Evolutionary conservation across 140 eudicot species (phyloP).

Genomic region (Eryngium alpinum): DNA sequence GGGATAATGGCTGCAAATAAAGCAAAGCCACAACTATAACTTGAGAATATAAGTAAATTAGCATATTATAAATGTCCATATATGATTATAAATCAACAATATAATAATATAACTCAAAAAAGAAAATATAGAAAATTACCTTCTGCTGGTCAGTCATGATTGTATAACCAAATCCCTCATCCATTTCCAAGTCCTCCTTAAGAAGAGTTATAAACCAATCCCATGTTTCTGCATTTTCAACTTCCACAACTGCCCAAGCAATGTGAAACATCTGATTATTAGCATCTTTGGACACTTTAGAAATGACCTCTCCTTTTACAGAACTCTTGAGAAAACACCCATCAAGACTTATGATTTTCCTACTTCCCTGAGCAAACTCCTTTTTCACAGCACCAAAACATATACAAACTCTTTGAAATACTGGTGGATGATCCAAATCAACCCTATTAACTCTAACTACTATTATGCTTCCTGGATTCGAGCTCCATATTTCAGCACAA

Average conservation of each 20-base stretch:
- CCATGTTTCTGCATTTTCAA: not conserved
- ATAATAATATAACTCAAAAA: too few species aligned
- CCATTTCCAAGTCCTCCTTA: not conserved
- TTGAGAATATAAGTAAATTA: constrained; percentile 43
- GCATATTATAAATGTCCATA: too few species aligned
- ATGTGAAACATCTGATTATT: not conserved
- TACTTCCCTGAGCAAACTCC: too few species aligned
- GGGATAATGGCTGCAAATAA: constrained; percentile 37
- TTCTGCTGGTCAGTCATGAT: not conserved
- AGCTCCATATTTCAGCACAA: too few species aligned
- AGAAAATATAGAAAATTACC: too few species aligned
- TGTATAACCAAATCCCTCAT: not conserved
- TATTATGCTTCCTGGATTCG: too few species aligned
- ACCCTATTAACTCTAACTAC: too few species aligned
- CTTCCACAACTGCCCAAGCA: not conserved
- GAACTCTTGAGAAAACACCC: not conserved
- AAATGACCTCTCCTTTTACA: not conserved
- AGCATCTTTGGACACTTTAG: not conserved
- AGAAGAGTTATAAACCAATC: not conserved
- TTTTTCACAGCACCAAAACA: too few species aligned
- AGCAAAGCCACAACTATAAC: constrained; percentile 40
- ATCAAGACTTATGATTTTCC: not conserved
- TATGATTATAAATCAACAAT: too few species aligned
- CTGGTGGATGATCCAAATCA: too few species aligned
- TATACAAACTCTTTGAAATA: too few species aligned